A percentile compares a stretch with the other conserved stretches of the same genome.
phyloP scores from a whole-genome alignment of 805 yeast species.

The Wickerhamomyces subpelliculosus region DNA sequence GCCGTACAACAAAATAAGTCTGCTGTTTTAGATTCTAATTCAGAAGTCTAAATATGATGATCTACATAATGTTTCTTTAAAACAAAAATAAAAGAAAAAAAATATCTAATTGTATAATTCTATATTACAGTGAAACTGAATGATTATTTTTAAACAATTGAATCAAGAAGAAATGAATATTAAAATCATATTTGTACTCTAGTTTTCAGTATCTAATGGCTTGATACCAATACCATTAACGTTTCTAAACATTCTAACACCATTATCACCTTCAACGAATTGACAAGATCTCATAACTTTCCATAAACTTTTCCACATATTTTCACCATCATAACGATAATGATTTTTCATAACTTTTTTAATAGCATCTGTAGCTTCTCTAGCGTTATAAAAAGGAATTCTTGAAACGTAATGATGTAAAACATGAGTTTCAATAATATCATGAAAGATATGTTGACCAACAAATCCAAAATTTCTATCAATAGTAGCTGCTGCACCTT shows the following conservation, averaged over 20 bases:
- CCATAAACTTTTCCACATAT: conserved; percentile 55
- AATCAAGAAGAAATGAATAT: not conserved
- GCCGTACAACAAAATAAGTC: too few relatives aligned
- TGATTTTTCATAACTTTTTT: conserved; percentile 46
- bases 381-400: conserved; percentile 49
- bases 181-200: too few relatives aligned
- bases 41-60: too few relatives aligned
- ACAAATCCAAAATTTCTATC: conserved; percentile 56
- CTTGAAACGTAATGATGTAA: conserved; percentile 49
- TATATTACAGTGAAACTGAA: too few relatives aligned
- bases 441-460: conserved; percentile 51
- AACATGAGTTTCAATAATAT: conserved; percentile 52
- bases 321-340: conserved; percentile 42
- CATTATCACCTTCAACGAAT: conserved; percentile 62
- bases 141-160: not conserved
- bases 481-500: conserved; percentile 62
- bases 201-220: conserved; percentile 15
- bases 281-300: conserved; percentile 56
- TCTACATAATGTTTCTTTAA: too few relatives aligned
- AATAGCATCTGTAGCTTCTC: conserved; percentile 46
- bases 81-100: too few relatives aligned
- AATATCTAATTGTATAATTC: too few relatives aligned
- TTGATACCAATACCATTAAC: conserved; percentile 37
- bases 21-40: too few relatives aligned
- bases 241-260: conserved; percentile 63